Base-by-base conservation (phyloP, 768 basidiomycete species). In the Hydnum rufescens region DNA sequence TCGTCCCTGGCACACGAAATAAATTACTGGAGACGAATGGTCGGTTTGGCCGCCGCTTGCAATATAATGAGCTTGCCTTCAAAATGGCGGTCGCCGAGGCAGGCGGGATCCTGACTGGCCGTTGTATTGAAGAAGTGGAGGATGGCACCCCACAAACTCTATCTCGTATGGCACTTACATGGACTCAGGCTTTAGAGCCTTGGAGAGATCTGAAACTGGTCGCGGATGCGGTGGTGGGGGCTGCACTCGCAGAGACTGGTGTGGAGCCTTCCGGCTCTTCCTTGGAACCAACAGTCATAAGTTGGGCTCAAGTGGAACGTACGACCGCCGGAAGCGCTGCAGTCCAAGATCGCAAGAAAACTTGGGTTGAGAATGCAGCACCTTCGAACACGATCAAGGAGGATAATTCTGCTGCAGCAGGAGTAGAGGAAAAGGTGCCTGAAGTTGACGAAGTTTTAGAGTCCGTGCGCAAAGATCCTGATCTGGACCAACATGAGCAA, bases 401-500 rank as follows among this genome's bases (percentile, higher is more conserved):
- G 32, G 65, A 66, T 26, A 62, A 66, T 3, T 61, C 66, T 57
- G 64, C 66, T 32, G 58, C 39, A 23, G 22, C 44, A 26, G 44
- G 13, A 16, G 8, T 13, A 8, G 44, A 47, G 8, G 44, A 26
- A 26, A 8, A 13, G 8, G 26, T 28, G 16, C 32, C 6, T 25
- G 22, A 51, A 53, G 32, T 67, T 16, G 84, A 90, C 61, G 78
- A 83, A 55, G 72, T 89, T 5, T 72, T 92, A 23, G 86, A 89
- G 60, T 70, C 70, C 34, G 59, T 96, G 51, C 85, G 74, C 63
- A 78, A 75, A 54, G 82, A 88, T 56, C 70, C 73, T 52, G 76
- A 82, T 23, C 71, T 95, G 42, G 84, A 86, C 53, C 60, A 66
- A n/a, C 80, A 95, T 57, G 89, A 95, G 65, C 76, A 81, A 57